phyloP scores from a whole-genome alignment of 768 basidiomycete species.

The Agaricus blazei region DNA sequence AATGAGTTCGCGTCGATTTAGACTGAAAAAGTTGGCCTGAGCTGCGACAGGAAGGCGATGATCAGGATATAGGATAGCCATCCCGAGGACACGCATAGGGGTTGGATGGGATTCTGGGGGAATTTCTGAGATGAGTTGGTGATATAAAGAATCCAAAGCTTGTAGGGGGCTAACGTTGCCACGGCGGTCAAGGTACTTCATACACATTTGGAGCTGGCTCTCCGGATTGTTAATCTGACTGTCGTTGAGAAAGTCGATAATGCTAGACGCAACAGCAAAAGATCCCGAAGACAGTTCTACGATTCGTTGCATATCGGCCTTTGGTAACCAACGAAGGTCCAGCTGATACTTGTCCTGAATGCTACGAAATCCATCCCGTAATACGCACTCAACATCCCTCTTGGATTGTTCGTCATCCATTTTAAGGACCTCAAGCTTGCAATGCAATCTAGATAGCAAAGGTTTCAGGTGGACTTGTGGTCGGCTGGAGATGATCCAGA shows the following conservation, averaged over 20 bases:
- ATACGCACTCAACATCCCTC: not conserved
- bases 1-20: not conserved
- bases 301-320: not conserved
- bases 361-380: not conserved
- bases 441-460: not conserved
- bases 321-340: not conserved
- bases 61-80: not conserved
- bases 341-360: not conserved
- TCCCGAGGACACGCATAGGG: conserved; percentile 2
- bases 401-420: conserved; percentile 1
- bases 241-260: conserved; percentile 1
- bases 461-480: conserved; percentile 5
- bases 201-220: not conserved
- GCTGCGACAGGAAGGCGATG: not conserved
- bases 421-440: not conserved
- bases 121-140: not conserved
- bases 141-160: conserved; percentile 1
- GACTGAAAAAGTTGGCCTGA: not conserved
- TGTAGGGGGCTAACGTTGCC: not conserved
- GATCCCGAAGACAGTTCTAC: not conserved
- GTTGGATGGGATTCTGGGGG: not conserved
- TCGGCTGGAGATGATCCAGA: conserved; percentile 1
- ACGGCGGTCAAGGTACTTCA: not conserved
- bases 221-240: not conserved
- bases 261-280: not conserved